A percentile compares a stretch with the other conserved stretches of the same genome.
These are phyloP conservation scores for Parastagonospora avenae DNA, from an alignment of 2,329 filamentous ascomycete species.

Conservation along the genomic window DNA sequence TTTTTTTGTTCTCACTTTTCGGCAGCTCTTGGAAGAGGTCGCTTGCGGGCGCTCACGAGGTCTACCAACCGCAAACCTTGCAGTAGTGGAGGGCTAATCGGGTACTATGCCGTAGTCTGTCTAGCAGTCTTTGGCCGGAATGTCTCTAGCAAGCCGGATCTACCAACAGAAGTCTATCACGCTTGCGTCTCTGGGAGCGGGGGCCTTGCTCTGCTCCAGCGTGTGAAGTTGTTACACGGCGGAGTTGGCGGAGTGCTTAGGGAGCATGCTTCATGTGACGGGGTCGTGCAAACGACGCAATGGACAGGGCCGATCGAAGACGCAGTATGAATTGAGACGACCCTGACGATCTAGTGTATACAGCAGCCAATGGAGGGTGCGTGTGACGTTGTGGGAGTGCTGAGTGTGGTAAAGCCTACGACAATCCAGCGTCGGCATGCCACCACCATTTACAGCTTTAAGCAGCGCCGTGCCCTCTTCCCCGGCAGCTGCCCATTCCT, in stretches of 20 bases:
- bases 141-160: slow-evolving; percentile 16
- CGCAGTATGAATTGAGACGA: slow-evolving; percentile 16
- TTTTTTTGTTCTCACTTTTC: slow-evolving; percentile 10
- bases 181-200: slow-evolving; percentile 4
- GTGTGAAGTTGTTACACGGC: slow-evolving; percentile 1
- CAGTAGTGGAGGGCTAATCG: slow-evolving; percentile 31
- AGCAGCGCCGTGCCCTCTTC: slow-evolving; percentile 14
- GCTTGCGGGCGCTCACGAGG: slow-evolving; percentile 1
- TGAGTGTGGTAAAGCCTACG: slow-evolving; percentile 28
- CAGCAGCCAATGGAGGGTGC: slow-evolving; percentile 24
- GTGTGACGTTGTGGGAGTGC: slow-evolving; percentile 38
- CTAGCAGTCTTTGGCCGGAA: slow-evolving; percentile 2
- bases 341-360: slow-evolving; percentile 30
- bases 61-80: slow-evolving; percentile 20
- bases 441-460: slow-evolving; percentile 13
- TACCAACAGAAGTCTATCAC: slow-evolving; percentile 18
- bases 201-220: slow-evolving; percentile 3
- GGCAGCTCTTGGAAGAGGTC: neutral
- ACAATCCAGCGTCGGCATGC: slow-evolving; percentile 27
- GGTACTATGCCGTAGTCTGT: neutral
- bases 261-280: slow-evolving; percentile 7
- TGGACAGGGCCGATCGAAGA: slow-evolving; percentile 8
- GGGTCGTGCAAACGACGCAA: slow-evolving; percentile 7
- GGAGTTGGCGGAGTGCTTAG: neutral
- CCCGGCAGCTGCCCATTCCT: slow-evolving; percentile 6